Evolutionary conservation across 176 grass and related monocot genomes (phyloP).

Genomic region (Oryza australiensis): DNA sequence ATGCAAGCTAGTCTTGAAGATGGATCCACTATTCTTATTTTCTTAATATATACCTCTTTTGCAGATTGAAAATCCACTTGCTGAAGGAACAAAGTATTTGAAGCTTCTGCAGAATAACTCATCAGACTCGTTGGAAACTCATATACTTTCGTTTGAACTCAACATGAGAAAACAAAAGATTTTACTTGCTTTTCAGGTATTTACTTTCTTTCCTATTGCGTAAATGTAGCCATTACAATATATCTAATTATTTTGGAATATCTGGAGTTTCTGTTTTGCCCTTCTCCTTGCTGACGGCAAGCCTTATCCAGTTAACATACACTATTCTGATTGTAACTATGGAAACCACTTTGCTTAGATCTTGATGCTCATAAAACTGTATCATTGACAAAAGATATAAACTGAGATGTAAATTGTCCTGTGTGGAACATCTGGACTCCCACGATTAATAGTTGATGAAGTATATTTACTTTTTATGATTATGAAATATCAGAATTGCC

Average conservation of each 20-base stretch:
- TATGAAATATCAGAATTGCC: neutral
- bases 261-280: neutral
- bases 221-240: neutral
- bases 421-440: neutral
- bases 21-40: neutral
- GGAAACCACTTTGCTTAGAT: slow-evolving; percentile 11
- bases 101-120: slow-evolving; percentile 96
- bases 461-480: neutral
- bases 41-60: slow-evolving; percentile 27
- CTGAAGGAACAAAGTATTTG: slow-evolving; percentile 90
- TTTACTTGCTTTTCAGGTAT: slow-evolving; percentile 98
- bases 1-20: neutral
- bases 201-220: neutral
- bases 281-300: neutral
- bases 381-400: slow-evolving; percentile 3
- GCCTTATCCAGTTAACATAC: neutral
- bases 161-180: slow-evolving; percentile 97
- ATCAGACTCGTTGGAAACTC: slow-evolving; percentile 76
- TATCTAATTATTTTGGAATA: slow-evolving; percentile 5
- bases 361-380: neutral
- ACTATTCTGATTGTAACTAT: neutral
- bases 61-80: slow-evolving; percentile 86
- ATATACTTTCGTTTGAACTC: slow-evolving; percentile 91
- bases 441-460: slow-evolving; percentile 2
- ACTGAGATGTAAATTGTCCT: neutral